A percentile compares a stretch with the other conserved stretches of the same genome.
These are phyloP conservation scores for Blastomyces parvus DNA, from an alignment of 2,329 filamentous ascomycete species.

Conservation along the genomic window DNA sequence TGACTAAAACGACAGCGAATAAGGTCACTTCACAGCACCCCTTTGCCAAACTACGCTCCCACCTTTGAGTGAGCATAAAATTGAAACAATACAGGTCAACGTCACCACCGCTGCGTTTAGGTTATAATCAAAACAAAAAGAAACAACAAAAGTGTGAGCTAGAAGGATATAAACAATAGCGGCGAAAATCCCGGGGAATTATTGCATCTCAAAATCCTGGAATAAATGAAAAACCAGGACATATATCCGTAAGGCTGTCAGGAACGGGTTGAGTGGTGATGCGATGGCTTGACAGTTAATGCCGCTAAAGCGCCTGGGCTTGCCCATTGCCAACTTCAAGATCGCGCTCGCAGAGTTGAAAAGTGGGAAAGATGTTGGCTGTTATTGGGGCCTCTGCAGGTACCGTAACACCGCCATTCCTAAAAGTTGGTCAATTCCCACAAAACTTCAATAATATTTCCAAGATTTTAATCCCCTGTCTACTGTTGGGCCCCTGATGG, in stretches of 20 bases:
- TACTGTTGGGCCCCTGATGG: background rate
- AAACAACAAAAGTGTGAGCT: background rate
- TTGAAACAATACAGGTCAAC: background rate
- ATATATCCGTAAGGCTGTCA: background rate
- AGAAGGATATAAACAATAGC: background rate
- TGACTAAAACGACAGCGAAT: background rate
- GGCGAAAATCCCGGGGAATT: background rate
- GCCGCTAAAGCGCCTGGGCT: background rate
- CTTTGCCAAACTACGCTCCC: background rate
- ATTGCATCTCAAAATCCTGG: background rate
- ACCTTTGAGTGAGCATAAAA: background rate
- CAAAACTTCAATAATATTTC: background rate
- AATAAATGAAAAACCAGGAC: background rate
- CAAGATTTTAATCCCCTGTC: background rate
- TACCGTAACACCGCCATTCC: background rate
- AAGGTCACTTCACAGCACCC: background rate
- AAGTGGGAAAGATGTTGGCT: background rate
- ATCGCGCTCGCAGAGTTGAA: background rate
- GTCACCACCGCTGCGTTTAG: background rate
- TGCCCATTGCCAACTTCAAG: background rate
- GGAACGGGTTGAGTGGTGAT: background rate
- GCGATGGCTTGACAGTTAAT: background rate
- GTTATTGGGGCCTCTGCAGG: background rate
- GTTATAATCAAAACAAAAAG: background rate
- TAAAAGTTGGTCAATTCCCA: background rate